Evolutionary conservation across 805 yeast genomes (phyloP).

Genomic region (Tetrapisispora arboricola): DNA sequence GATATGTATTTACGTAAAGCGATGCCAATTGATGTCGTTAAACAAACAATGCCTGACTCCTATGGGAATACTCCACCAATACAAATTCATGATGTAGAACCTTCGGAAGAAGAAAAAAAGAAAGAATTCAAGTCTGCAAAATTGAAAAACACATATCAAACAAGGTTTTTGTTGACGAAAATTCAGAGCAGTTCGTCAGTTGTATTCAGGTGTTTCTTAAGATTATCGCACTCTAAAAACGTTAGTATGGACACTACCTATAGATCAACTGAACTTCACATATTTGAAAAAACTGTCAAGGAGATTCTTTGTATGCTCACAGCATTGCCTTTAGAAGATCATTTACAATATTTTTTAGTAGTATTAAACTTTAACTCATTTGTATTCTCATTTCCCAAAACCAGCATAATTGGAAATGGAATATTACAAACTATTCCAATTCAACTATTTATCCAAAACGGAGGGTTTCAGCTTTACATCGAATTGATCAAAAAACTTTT

Average conservation of each 20-base stretch:
- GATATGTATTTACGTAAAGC: conserved; percentile 42
- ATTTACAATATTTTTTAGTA: conserved; percentile 29
- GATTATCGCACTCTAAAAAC: conserved; percentile 37
- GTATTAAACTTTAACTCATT: conserved; percentile 30
- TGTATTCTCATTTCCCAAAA: conserved; percentile 27
- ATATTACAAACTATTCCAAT: conserved; percentile 31
- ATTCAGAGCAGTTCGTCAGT: conserved; percentile 37
- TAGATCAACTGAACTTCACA: conserved; percentile 34
- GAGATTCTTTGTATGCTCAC: conserved; percentile 24
- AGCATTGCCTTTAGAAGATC: conserved; percentile 13
- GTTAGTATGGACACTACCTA: conserved; percentile 20
- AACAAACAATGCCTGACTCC: conserved; percentile 28
- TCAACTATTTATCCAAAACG: conserved; percentile 42
- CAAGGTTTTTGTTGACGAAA: conserved; percentile 41
- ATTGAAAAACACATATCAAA: conserved; percentile 50
- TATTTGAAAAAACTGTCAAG: conserved; percentile 28
- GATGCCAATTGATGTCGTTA: conserved; percentile 39
- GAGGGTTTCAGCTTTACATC: conserved; percentile 32
- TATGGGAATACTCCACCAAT: conserved; percentile 34
- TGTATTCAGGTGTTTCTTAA: conserved; percentile 35
- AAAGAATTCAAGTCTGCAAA: conserved; percentile 44
- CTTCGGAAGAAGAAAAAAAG: conserved; percentile 27
- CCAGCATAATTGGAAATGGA: conserved; percentile 21
- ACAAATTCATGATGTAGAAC: conserved; percentile 36
- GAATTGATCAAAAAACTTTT: conserved; percentile 15